Conservation (phyloP, 2,329 filamentous ascomycete species). For the Phaeosphaeriaceae sp. region DNA sequence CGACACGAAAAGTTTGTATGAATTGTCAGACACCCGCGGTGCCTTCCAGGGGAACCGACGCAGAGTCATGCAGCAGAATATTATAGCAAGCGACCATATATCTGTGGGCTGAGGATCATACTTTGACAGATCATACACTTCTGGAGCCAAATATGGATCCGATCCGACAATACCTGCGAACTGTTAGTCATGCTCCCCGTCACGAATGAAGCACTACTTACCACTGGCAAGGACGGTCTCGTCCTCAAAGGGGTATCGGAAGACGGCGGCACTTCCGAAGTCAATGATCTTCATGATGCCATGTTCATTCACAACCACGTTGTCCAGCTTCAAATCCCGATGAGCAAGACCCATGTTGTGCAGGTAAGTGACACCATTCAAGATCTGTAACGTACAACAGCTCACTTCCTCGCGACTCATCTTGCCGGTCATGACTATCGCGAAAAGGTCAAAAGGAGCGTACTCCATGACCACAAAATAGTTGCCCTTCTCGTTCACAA, state of each 20-base stretch:
- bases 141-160: constrained; percentile 94
- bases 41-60: constrained; percentile 97
- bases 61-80: constrained; percentile 98
- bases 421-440: constrained; percentile 98
- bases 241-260: constrained; percentile 95
- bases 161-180: constrained; percentile 77
- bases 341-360: constrained; percentile 96
- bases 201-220: constrained; percentile 54
- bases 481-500: constrained; percentile 89
- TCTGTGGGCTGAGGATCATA: constrained; percentile 95
- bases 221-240: constrained; percentile 82
- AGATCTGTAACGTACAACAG: constrained; percentile 91
- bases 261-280: constrained; percentile 96
- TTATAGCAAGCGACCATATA: constrained; percentile 98
- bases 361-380: constrained; percentile 92
- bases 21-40: constrained; percentile 89
- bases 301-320: constrained; percentile 93
- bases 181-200: constrained; percentile 19
- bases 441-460: constrained; percentile 93
- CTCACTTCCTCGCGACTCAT: constrained; percentile 92
- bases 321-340: constrained; percentile 94
- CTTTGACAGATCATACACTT: constrained; percentile 91
- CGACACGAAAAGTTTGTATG: constrained; percentile 90
- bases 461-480: constrained; percentile 99
- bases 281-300: constrained; percentile 99